Base-by-base conservation (phyloP, 768 basidiomycete species). In the Lactarius psammicola region DNA sequence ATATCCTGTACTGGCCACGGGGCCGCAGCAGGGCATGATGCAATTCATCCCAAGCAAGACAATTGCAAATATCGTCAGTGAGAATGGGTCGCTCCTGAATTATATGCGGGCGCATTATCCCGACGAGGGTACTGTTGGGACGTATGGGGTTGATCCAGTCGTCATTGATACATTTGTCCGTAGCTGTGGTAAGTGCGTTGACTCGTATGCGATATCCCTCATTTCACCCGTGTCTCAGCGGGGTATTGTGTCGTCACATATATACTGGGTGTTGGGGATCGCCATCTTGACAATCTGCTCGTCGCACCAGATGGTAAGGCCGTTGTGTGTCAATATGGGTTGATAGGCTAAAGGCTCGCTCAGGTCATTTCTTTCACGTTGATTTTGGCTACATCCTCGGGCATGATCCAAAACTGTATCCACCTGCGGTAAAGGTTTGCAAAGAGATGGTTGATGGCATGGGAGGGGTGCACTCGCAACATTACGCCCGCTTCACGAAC, bases 391-490 rank as follows among this genome's bases (percentile, higher is more conserved):
- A 98, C 76, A 98, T 98, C 71, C 84, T 98, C 17, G 97, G 97
- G 3, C 88, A 95, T 2, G 97, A 98, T 74, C 97, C 97, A 0
- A 98, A 99, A 73, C 94, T 95, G 0, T 96, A 95, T 74, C 95
- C 97, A 2, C 97, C 97, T 7, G 92, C 95, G 15, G 95, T 98
- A 70, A 99, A 99, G 75, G 92, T 99, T 46, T 98, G 95, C 78
- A 95, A 96, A 73, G 97, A 98, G 74, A 99, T 98, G 97, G 94
- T 98, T 0, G 97, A 99, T 74, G 96, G 92, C 13, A 96, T 99
- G 95, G 97, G 97, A n/a, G 96, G 97, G 13, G 88, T 92, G 1
- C 86, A 91, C 72, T 96, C 95, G 7, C 85, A 90, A n/a, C 96
- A 98, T 75, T 98, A 98, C 76, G 85, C 88, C 30, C 89, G 95